A percentile compares a stretch with the other conserved stretches of the same genome.
Conservation (phyloP, 306 rosid species). For the Sicyos baderoa region DNA sequence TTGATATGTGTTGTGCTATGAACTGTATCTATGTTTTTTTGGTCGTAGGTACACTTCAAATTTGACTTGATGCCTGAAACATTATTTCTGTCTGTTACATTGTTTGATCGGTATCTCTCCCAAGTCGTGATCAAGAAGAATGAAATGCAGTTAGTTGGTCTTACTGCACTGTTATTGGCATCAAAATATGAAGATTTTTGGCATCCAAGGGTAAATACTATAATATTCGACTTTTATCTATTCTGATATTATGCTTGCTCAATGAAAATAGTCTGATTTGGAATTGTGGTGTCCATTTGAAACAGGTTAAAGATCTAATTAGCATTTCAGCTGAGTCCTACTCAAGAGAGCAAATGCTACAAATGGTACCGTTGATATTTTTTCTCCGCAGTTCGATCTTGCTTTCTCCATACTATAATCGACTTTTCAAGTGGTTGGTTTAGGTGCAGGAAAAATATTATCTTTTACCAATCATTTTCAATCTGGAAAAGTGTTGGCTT, state of each 20-base stretch:
- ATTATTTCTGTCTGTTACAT: conserved; percentile 24
- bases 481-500: background rate
- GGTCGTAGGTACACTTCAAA: conserved; percentile 70
- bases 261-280: conserved; percentile 9
- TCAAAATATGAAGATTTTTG: conserved; percentile 90
- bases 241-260: conserved; percentile 18
- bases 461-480: background rate
- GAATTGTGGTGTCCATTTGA: conserved; percentile 7
- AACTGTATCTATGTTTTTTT: conserved; percentile 16
- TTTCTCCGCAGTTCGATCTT: background rate
- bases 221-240: conserved; percentile 1
- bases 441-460: background rate
- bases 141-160: conserved; percentile 87
- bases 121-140: conserved; percentile 46
- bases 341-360: conserved; percentile 78
- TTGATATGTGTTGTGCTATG: conserved; percentile 9
- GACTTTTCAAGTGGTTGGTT: background rate
- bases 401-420: background rate
- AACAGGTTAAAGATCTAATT: conserved; percentile 62
- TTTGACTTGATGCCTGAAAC: conserved; percentile 93
- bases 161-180: conserved; percentile 78
- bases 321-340: conserved; percentile 78
- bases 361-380: conserved; percentile 37
- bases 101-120: conserved; percentile 53
- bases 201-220: conserved; percentile 72